Evolutionary conservation across 768 basidiomycete genomes (phyloP), one percentile per base, ranked within the genome.

Genomic region (Mycena epipterygia): DNA sequence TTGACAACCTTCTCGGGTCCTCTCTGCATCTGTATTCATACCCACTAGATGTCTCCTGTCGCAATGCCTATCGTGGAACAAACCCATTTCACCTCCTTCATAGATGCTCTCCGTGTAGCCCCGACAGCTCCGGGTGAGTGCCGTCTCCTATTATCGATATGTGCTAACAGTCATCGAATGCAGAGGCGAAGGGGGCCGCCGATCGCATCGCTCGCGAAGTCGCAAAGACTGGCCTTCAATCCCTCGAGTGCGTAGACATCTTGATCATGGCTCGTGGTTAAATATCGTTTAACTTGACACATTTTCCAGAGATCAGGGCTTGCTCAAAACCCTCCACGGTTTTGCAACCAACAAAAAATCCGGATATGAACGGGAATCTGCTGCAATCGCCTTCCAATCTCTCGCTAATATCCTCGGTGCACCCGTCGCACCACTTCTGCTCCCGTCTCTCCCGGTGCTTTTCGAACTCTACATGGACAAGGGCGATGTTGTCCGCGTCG

Each of bases 381-480:
- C 92, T 44, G 91, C 92, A 53, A 89, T 96, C 69, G 95, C 88
- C 11, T 93, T 93, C 78, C 91, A 92, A 68, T 93, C 94, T 11
- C 80, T 97, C 27, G 88, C 93, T 56, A 84, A 82, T 49, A 84
- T 90, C 62, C 86, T 95, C 29, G 96, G 96, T 33, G 81, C 90
- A 25, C 81, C 93, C 7, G 82, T 85, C 63, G 94, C 89, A 42
- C 95, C 95, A 21, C 81, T 94, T 59, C 85, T 98, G 39, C 85
- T 98, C 17, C 86, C 93, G 2, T 92, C 91, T 48, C 89, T 98
- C 61, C 88, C 94, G 21, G 76, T 90, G 44, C 80, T 98, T 59
- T 92, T 93, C 80, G 94, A 96, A 61, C 86, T 96, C 42, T 92
- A 93, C 81, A 93, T 94, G 87, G 97, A 99, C 79, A 97, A 97